Base-by-base conservation (phyloP, 345 rosid genomes). In the Eucalyptus grandis region DNA sequence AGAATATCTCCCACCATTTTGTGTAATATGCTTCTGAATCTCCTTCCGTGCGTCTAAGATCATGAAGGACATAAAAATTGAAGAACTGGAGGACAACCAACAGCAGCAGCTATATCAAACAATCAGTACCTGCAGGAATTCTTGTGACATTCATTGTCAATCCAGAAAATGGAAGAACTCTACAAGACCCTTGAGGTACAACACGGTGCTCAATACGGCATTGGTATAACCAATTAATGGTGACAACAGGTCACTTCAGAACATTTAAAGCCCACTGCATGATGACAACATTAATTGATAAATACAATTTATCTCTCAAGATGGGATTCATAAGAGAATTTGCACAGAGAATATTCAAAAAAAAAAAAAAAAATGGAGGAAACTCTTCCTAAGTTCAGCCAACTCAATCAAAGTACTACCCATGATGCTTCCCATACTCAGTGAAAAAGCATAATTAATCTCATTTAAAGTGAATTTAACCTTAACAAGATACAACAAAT, bases 81-180 rank as follows among this genome's bases (percentile, higher is more conserved):
- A 44, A 83, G 37, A 30, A n/a, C 56, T 89, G 77, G 86, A 88
- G 31, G 47, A 87, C 46, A 89, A 87, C 88, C 88, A 91, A 49
- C 87, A 89, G 56, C 58, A 83, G 53, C 37, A 87, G 60, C 67
- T 31, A 91, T 87, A 50, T 89, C 49, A 37, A 83, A 37, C 13
- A 27, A 14, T 40, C 49, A 58, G 54, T 47, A 97, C 99, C 99
- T 96, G 96, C 92, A 80, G 93, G 93, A 92, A 96, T 90, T 93
- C 94, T 91, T 60, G 99, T 95, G 89, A 98, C 98, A 91, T 94
- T 0, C 85, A 97, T 95, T 65, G 93, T 93, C 91, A 95, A 93
- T 89, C 99, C 99, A 89, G 93, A 91, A 91, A 98, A 98, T 44
- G 99, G 98, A 92, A 94, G 99, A 94, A 97, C 95, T 93, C 94